These are phyloP conservation scores for Cicer arietinum DNA, from an alignment of 306 rosid species.

Conservation along the genomic window DNA sequence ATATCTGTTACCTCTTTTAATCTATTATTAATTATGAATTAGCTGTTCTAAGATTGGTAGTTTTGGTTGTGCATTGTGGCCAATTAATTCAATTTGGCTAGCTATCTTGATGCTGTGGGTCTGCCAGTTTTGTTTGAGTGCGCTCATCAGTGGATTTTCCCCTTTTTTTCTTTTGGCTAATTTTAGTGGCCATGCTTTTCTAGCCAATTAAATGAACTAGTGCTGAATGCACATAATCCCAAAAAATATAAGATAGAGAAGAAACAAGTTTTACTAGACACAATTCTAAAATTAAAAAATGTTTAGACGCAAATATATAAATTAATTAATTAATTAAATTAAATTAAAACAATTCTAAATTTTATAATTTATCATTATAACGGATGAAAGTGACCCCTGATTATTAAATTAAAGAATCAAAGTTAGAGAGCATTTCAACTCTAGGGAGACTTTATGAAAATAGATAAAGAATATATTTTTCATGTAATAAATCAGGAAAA, in stretches of 20 bases:
- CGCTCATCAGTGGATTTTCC: slow-evolving; percentile 22
- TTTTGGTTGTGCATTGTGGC: slow-evolving; percentile 8
- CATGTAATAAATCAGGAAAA: slow-evolving; percentile 42
- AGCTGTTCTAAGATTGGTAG: neutral
- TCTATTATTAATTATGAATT: slow-evolving; percentile 8
- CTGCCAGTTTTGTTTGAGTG: slow-evolving; percentile 21
- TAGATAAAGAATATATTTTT: slow-evolving; percentile 53
- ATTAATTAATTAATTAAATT: no score
- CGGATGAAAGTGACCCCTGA: slow-evolving; percentile 24
- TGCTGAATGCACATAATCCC: slow-evolving; percentile 39
- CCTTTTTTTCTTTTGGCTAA: slow-evolving; percentile 29
- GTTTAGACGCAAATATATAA: no score
- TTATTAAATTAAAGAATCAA: slow-evolving; percentile 47
- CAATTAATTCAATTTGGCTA: slow-evolving; percentile 35
- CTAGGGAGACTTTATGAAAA: slow-evolving; percentile 47
- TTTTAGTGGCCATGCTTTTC: slow-evolving; percentile 11
- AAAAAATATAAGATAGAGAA: neutral
- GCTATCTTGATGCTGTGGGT: slow-evolving; percentile 26
- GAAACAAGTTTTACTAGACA: no score
- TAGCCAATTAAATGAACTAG: slow-evolving; percentile 15
- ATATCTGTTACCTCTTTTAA: neutral
- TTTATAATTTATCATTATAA: slow-evolving; percentile 36
- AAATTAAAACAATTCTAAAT: no score
- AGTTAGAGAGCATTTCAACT: slow-evolving; percentile 53
- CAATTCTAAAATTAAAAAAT: no score